Base-by-base conservation (phyloP, 495 filamentous ascomycete genomes). In the Talaromyces wortmannii region DNA sequence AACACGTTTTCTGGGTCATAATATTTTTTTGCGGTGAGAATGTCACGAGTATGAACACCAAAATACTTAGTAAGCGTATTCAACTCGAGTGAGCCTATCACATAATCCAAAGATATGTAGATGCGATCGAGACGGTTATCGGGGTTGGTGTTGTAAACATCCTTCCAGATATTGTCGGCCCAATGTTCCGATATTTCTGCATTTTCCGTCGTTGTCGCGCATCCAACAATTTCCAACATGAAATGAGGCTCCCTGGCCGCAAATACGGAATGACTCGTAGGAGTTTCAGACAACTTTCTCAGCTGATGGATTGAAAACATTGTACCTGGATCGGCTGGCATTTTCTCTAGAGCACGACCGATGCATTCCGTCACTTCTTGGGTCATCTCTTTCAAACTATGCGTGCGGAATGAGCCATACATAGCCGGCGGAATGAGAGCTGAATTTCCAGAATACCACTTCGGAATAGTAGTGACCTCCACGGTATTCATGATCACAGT, bases 201-300 rank as follows among this genome's bases (percentile, higher is more conserved):
- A 4, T 29, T 45, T 23, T 58, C 55, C 23, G 32, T 12, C 13
- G 12, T 33, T 6, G 18, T 52, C 6, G 33, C 52, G 40, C 45
- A 61, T 0, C 54, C 64, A 32, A 71, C 31, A 30, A 74, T 59
- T 61, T 75, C 73, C 0, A 74, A 16, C 67, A 74, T 63, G 53
- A 64, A 69, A 59, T 77, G 73, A 13, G 65, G 63, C 40, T 70
- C 61, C 8, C 70, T 59, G 5, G 62, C 17, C 8, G 32, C 59
- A 55, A 75, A 74, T 0, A 73, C 60, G 0, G 70, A 70, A 31
- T 61, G 48, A 13, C 11, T 31, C 7, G 43, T 49, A 7, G 48
- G 36, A 29, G 15, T 45, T 1, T 58, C 58, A 7, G 64, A 61
- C 5, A 55, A 55, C 0, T 59, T 61, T 2, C 71, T 61, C 13